These are phyloP conservation scores for Clavispora phyllophila DNA, from an alignment of 805 yeast genomes.

Conservation along the genomic window DNA sequence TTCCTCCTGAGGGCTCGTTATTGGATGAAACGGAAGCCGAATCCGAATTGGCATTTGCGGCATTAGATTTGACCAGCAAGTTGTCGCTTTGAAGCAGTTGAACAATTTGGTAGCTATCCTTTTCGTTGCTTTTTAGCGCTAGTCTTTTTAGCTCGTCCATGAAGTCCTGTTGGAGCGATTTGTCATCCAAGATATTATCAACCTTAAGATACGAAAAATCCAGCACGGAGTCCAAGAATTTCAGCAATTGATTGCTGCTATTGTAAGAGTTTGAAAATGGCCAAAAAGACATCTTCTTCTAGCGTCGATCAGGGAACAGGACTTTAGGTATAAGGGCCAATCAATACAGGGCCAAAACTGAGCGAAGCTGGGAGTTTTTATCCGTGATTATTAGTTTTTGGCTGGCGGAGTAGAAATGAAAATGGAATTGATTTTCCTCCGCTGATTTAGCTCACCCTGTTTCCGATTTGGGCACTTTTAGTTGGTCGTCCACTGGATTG, in stretches of 20 bases:
- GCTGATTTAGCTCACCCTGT: neutral
- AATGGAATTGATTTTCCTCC: neutral
- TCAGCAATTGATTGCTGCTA: conserved; percentile 35
- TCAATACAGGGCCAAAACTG: neutral
- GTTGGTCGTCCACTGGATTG: neutral
- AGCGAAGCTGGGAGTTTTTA: neutral
- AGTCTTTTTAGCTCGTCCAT: conserved; percentile 27
- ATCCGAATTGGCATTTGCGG: conserved; percentile 19
- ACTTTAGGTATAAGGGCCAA: neutral
- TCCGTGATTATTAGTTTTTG: neutral
- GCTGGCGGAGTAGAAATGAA: too few relatives aligned
- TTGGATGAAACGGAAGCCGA: conserved; percentile 31
- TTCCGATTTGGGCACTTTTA: neutral
- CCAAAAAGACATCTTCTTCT: conserved; percentile 38
- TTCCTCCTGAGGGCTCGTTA: conserved; percentile 23
- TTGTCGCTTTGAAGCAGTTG: conserved; percentile 15
- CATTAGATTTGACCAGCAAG: conserved; percentile 10
- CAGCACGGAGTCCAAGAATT: conserved; percentile 33
- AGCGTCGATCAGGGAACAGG: neutral
- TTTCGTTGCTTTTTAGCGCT: conserved; percentile 22
- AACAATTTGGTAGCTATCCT: conserved; percentile 28
- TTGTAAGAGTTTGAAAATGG: conserved; percentile 37
- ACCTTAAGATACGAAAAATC: conserved; percentile 29
- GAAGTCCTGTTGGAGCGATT: conserved; percentile 32
- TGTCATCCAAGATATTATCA: conserved; percentile 30